Evolutionary conservation across 192 early-diverging fungal genomes (phyloP), one percentile per base, ranked within the genome.

Genomic region (Coemansia umbellata): DNA sequence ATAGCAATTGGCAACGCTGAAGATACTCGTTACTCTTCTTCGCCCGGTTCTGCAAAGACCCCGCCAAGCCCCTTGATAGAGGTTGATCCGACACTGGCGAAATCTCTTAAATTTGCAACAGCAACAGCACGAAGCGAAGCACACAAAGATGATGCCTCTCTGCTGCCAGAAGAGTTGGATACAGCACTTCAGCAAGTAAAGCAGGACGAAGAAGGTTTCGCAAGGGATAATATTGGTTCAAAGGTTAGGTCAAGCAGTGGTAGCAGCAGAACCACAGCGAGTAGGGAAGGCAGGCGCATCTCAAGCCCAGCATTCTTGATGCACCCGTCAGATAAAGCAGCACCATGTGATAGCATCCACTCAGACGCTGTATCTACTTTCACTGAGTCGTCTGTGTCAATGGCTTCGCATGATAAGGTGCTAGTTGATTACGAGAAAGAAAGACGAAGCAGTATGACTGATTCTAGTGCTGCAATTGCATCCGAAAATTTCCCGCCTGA

Each of bases 51-150:
- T 14, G 43, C 26, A 45, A 45, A 45, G 26, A 66, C 64, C 4
- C 71, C 60, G 10, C 64, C 63, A 11, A 74, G 71, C 36, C 71
- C 71, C 21, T 32, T 68, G 15, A 74, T 74, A 37, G 55, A 63
- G n/a, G 52, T 74, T 5, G 56, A 60, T 8, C 33, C 52, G 31
- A 39, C 51, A 30, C 37, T 74, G 26, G 56, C 64, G 6, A 47
- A 36, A 42, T 47, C 65, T 3, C 24, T 67, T 24, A 59, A 60
- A 2, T 60, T 30, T n/a, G 28, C 50, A 21, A 21, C 55, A 8
- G 14, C 45, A 2, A 42, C 31, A 1, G 27, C 19, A 18, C 37
- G 37, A 18, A 18, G 11, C 8, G 37, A 15, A 39, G n/a, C 37
- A 14, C 15, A 18, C n/a, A 10, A 45, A 27, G 24, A 45, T 26